Conservation (phyloP, 75 land plant genomes). For the Pinus taeda region DNA sequence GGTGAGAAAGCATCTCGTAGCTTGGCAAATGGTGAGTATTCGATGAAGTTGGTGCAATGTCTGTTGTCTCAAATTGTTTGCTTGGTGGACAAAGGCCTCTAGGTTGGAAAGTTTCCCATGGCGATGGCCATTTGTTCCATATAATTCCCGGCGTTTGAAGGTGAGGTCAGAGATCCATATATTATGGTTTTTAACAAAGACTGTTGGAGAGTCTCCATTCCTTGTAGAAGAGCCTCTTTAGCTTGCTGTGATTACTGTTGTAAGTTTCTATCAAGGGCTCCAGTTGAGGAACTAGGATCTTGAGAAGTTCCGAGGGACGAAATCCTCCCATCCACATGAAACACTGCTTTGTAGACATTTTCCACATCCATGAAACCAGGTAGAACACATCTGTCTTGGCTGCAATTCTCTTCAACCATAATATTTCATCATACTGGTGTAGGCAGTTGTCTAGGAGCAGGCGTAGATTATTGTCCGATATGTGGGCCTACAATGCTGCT, state of each 20-base stretch:
- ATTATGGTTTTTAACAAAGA: slow-evolving; percentile 49
- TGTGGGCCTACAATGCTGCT: slow-evolving; percentile 46
- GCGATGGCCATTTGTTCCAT: slow-evolving; percentile 75
- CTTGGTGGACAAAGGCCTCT: slow-evolving; percentile 78
- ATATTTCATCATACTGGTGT: slow-evolving; percentile 64
- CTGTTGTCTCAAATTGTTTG: slow-evolving; percentile 64
- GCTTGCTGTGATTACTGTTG: slow-evolving; percentile 66
- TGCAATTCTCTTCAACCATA: slow-evolving; percentile 51
- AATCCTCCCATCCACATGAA: slow-evolving; percentile 95
- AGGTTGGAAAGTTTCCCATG: slow-evolving; percentile 57
- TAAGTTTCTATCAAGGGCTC: slow-evolving; percentile 66
- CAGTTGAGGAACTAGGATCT: slow-evolving; percentile 57
- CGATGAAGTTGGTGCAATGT: slow-evolving; percentile 61
- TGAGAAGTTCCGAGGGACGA: slow-evolving; percentile 79
- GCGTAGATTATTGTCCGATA: slow-evolving; percentile 51
- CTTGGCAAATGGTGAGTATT: slow-evolving; percentile 57
- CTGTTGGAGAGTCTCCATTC: slow-evolving; percentile 65
- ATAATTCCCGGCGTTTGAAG: slow-evolving; percentile 23
- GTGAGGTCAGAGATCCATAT: slow-evolving; percentile 23
- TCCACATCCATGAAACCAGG: slow-evolving; percentile 77
- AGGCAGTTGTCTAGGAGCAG: slow-evolving; percentile 50
- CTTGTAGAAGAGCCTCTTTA: slow-evolving; percentile 70
- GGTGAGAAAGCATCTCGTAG: slow-evolving; percentile 60
- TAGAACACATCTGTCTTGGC: slow-evolving; percentile 78
- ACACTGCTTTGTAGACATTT: slow-evolving; percentile 80